These are phyloP conservation scores for Backusella luteola DNA, from an alignment of 192 early-diverging fungal genomes.

Conservation along the genomic window DNA sequence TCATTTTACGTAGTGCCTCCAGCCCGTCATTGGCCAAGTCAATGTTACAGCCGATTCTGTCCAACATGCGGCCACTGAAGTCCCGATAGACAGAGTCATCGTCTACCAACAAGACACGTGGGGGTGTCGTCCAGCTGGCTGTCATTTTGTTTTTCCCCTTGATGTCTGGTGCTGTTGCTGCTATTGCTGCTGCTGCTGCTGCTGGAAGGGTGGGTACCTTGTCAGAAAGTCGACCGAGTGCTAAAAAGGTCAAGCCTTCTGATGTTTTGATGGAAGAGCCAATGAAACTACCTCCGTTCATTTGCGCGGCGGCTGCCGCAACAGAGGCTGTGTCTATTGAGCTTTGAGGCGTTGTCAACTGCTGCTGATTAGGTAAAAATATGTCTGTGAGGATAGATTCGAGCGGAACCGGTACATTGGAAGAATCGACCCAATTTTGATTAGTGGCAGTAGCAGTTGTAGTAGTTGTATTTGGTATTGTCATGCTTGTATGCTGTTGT, in stretches of 20 bases:
- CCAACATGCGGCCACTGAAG: slow-evolving; percentile 52
- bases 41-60: slow-evolving; percentile 66
- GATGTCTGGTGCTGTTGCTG: background rate
- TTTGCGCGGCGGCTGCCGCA: slow-evolving; percentile 19
- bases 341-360: background rate
- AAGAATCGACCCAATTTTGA: background rate
- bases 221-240: slow-evolving; percentile 7
- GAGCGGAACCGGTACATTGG: background rate
- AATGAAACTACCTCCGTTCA: slow-evolving; percentile 24
- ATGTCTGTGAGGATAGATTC: slow-evolving; percentile 8
- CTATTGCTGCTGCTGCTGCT: background rate
- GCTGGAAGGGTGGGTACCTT: background rate
- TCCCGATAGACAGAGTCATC: slow-evolving; percentile 64
- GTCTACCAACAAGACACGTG: slow-evolving; percentile 63
- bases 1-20: slow-evolving; percentile 62
- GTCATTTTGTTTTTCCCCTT: slow-evolving; percentile 3
- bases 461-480: background rate
- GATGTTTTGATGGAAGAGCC: slow-evolving; percentile 17
- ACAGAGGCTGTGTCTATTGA: slow-evolving; percentile 14
- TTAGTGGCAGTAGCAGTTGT: background rate
- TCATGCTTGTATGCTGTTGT: background rate
- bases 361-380: slow-evolving; percentile 5
- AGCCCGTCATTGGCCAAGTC: slow-evolving; percentile 70
- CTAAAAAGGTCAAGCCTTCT: slow-evolving; percentile 14
- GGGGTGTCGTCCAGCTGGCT: slow-evolving; percentile 28